A percentile compares a stretch with the other conserved stretches of the same genome.
Conservation (phyloP, 2,329 filamentous ascomycete species). For the Aspergillus oerlinghausenensis region DNA sequence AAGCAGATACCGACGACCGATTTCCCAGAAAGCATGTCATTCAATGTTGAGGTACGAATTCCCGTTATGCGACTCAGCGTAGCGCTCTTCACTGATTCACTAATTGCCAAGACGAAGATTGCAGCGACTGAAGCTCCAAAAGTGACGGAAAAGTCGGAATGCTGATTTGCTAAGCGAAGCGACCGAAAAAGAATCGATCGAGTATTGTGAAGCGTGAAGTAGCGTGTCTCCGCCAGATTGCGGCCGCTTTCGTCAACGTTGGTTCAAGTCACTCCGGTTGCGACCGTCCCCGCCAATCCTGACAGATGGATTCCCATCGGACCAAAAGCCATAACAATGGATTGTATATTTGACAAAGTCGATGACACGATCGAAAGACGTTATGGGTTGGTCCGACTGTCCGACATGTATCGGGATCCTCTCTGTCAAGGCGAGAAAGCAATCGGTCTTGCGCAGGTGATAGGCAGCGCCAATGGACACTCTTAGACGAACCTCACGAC, state of each 20-base stretch:
- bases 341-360: conserved; percentile 2
- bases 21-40: neutral
- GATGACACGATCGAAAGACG: neutral
- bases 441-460: conserved; percentile 5
- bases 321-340: conserved; percentile 2
- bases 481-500: neutral
- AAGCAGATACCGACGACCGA: neutral
- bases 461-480: neutral
- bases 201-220: neutral
- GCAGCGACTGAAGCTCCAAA: neutral
- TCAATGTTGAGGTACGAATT: neutral
- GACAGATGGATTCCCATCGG: neutral
- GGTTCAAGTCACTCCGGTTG: conserved; percentile 11
- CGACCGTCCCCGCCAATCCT: conserved; percentile 13
- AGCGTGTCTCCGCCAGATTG: conserved; percentile 1
- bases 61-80: conserved; percentile 3
- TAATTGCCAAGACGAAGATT: conserved; percentile 9
- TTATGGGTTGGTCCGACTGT: conserved; percentile 1
- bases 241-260: conserved; percentile 16
- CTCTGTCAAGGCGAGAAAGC: conserved; percentile 4
- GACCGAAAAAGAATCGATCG: neutral
- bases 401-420: neutral
- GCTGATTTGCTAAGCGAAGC: neutral
- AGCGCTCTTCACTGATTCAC: conserved; percentile 1
- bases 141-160: neutral